A percentile compares a stretch with the other conserved stretches of the same genome.
These are phyloP conservation scores for Ascochyta pisi DNA, from an alignment of 2,329 filamentous ascomycete species.

Conservation along the genomic window DNA sequence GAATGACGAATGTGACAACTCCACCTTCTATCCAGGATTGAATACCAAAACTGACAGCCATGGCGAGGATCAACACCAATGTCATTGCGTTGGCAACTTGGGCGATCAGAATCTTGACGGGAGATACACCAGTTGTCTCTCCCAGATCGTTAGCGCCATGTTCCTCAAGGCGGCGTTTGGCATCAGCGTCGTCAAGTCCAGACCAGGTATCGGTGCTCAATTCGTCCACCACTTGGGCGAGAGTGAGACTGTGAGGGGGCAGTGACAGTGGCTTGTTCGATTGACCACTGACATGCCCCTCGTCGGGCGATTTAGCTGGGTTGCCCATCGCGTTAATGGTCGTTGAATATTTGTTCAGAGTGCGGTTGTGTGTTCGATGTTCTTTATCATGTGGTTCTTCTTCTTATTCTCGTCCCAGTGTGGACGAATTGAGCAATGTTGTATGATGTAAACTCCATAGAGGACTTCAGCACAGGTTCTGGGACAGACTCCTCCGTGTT, in stretches of 20 bases:
- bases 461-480: conserved; percentile 37
- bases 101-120: conserved; percentile 74
- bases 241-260: conserved; percentile 67
- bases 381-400: conserved; percentile 21
- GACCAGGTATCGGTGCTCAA: conserved; percentile 70
- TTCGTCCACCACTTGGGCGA: conserved; percentile 60
- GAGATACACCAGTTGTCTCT: conserved; percentile 70
- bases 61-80: conserved; percentile 62
- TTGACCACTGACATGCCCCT: conserved; percentile 49
- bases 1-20: conserved; percentile 55
- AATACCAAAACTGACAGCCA: conserved; percentile 58
- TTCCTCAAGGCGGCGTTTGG: conserved; percentile 63
- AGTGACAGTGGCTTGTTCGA: conserved; percentile 61
- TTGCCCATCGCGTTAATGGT: conserved; percentile 28
- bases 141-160: conserved; percentile 75
- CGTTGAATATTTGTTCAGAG: neutral
- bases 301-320: conserved; percentile 25
- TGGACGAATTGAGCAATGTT: conserved; percentile 32
- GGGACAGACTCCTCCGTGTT: conserved; percentile 39
- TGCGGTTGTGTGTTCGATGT: neutral
- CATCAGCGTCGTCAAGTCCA: conserved; percentile 68
- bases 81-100: conserved; percentile 83
- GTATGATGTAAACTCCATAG: conserved; percentile 31
- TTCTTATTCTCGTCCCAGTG: conserved; percentile 29
- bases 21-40: conserved; percentile 57